phyloP scores from a whole-genome alignment of 129 eudicot species.

The Centrapalus pauciflorus region DNA sequence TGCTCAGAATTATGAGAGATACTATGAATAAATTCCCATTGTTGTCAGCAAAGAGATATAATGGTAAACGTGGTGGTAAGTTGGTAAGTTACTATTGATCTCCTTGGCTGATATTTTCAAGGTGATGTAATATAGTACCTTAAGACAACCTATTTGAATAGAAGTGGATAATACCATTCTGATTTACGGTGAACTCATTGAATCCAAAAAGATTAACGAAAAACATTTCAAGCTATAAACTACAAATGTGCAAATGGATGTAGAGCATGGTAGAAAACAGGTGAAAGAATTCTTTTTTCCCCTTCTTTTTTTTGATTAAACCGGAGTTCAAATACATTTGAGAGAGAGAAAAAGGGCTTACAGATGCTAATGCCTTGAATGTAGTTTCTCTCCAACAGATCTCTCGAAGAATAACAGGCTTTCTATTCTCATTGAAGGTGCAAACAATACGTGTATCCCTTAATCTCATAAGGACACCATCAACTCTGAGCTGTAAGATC shows the following conservation, averaged over 20 bases:
- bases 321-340: background rate
- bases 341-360: slow-evolving; percentile 32
- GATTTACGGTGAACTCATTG: too few relatives aligned
- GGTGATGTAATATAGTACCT: too few relatives aligned
- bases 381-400: slow-evolving; percentile 95
- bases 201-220: too few relatives aligned
- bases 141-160: background rate
- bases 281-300: background rate
- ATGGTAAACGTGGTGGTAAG: background rate
- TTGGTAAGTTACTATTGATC: background rate
- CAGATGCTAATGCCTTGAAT: slow-evolving; percentile 70
- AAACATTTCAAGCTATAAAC: background rate
- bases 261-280: background rate
- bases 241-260: background rate
- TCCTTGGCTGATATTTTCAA: too few relatives aligned
- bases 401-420: slow-evolving; percentile 69
- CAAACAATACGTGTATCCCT: slow-evolving; percentile 92
- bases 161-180: background rate
- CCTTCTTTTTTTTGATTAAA: too few relatives aligned
- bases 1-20: background rate
- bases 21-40: too few relatives aligned
- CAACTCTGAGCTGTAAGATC: slow-evolving; percentile 85
- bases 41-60: background rate
- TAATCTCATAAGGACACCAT: slow-evolving; percentile 94
- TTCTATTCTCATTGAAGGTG: slow-evolving; percentile 37